phyloP scores from a whole-genome alignment of 495 filamentous ascomycete species.

The Pseudotulostoma volvatum region DNA sequence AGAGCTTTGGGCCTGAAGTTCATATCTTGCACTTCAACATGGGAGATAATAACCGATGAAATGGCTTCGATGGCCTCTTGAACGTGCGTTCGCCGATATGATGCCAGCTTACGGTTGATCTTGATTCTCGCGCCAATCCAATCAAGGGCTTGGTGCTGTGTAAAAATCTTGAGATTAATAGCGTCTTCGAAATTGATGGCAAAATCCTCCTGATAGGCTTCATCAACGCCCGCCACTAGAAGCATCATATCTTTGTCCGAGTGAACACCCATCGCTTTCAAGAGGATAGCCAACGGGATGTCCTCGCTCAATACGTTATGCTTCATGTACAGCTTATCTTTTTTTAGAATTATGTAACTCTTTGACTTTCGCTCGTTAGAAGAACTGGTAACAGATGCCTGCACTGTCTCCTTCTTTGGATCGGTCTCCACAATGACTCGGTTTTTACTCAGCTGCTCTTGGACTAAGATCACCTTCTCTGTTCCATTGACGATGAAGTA shows the following conservation, averaged over 20 bases:
- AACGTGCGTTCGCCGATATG: conserved; percentile 49
- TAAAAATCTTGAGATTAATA: conserved; percentile 61
- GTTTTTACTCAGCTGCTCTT: conserved; percentile 98
- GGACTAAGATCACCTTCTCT: conserved; percentile 95
- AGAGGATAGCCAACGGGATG: conserved; percentile 75
- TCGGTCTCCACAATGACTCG: conserved; percentile 91
- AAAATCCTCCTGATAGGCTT: conserved; percentile 81
- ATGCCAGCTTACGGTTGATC: conserved; percentile 48
- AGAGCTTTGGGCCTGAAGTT: conserved; percentile 92
- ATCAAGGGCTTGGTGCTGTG: conserved; percentile 87
- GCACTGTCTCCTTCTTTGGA: conserved; percentile 76
- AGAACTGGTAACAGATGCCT: conserved; percentile 94
- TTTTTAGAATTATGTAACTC: conserved; percentile 84
- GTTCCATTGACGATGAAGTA: conserved; percentile 97
- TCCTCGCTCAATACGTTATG: conserved; percentile 89
- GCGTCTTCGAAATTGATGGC: conserved; percentile 87
- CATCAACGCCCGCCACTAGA: conserved; percentile 70
- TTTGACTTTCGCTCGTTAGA: conserved; percentile 96
- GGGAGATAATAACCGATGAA: conserved; percentile 77
- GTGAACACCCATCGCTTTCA: conserved; percentile 88
- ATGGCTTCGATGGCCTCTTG: conserved; percentile 87
- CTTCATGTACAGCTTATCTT: conserved; percentile 72
- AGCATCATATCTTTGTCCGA: conserved; percentile 88
- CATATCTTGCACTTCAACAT: conserved; percentile 74
- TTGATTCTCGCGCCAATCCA: conserved; percentile 75